Evolutionary conservation across 345 rosid species (phyloP), one percentile per base, ranked within the genome.

Genomic region (Rhodamnia argentea): DNA sequence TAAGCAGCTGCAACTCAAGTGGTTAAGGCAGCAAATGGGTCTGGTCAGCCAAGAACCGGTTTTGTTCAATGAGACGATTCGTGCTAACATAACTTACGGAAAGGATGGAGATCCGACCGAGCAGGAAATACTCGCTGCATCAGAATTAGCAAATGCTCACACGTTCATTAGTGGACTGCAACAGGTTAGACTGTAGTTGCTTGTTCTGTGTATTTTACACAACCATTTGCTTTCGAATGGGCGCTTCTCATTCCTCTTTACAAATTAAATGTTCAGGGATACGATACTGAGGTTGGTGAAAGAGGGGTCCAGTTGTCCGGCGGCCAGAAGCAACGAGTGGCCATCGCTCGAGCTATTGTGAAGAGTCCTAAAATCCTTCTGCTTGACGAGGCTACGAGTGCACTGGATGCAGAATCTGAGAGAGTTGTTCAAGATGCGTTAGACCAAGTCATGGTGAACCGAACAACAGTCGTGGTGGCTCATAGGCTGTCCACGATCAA

Each of bases 11-110:
- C 92, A 92, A 52, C 84, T 96, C 44, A 93, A 87, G 88, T 96
- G 99, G 99, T 50, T 94, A 86, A 92, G 99, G 86, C 95, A 93
- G 86, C 97, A 94, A 84, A 95, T 94, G 88, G 98, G 97, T 0
- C 89, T 94, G 1, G 97, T 95, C 13, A 91, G 99, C 92, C 98
- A 96, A 90, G 97, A 96, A 85, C 97, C 99, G 2, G 91, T 89
- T 24, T 84, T 95, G 86, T 95, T 96, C 81, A 93, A 93, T 51
- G 96, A 92, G 15, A 93, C 99, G 6, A 93, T 94, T 84, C 93
- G 94, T 2, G 95, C 95, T 70, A 96, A 96, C 84, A 94, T 95
- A 60, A 96, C 96, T 20, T 95, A 96, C 6, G 99, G 96, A 6
- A 96, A 95, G 75, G 93, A 89, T 56, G 98, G 96, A 18, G 86